Conservation (phyloP, 495 filamentous ascomycete species). For the Trypethelium eluteriae region DNA sequence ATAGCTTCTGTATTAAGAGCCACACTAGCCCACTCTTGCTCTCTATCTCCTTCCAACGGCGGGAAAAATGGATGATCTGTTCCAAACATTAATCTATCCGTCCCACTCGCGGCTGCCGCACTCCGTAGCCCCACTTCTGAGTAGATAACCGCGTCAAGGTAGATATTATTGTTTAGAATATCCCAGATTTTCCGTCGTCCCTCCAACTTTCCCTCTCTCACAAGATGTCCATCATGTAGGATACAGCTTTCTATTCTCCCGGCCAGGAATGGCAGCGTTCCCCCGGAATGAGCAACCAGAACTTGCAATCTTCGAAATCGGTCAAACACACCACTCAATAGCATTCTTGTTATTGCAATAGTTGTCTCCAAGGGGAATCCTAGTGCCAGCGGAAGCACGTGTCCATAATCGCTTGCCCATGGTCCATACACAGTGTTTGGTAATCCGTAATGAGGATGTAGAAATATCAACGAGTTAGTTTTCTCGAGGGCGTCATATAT, state of each 20-base stretch:
- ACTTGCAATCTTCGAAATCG: slow-evolving; percentile 61
- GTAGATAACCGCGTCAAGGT: slow-evolving; percentile 85
- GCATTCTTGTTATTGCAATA: slow-evolving; percentile 82
- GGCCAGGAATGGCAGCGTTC: slow-evolving; percentile 81
- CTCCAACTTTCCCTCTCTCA: slow-evolving; percentile 42
- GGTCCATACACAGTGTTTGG: slow-evolving; percentile 70
- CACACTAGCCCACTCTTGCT: slow-evolving; percentile 75
- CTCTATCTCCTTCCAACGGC: slow-evolving; percentile 51
- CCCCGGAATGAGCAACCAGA: slow-evolving; percentile 80
- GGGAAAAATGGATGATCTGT: slow-evolving; percentile 97
- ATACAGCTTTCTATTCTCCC: slow-evolving; percentile 86
- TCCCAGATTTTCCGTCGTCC: slow-evolving; percentile 63
- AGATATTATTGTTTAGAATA: slow-evolving; percentile 76
- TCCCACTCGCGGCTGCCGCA: slow-evolving; percentile 55
- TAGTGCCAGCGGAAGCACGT: slow-evolving; percentile 77
- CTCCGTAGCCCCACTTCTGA: slow-evolving; percentile 65
- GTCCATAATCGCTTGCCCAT: slow-evolving; percentile 65
- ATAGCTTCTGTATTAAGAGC: slow-evolving; percentile 69
- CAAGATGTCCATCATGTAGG: slow-evolving; percentile 66
- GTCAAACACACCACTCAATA: slow-evolving; percentile 77
- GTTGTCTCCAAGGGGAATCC: slow-evolving; percentile 94
- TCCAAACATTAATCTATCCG: slow-evolving; percentile 69
- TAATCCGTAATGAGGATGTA: slow-evolving; percentile 92
- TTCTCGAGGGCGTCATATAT: slow-evolving; percentile 64
- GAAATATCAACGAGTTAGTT: slow-evolving; percentile 59